Evolutionary conservation across 345 rosid species (phyloP).

Genomic region (Gossypioides kirkii): DNA sequence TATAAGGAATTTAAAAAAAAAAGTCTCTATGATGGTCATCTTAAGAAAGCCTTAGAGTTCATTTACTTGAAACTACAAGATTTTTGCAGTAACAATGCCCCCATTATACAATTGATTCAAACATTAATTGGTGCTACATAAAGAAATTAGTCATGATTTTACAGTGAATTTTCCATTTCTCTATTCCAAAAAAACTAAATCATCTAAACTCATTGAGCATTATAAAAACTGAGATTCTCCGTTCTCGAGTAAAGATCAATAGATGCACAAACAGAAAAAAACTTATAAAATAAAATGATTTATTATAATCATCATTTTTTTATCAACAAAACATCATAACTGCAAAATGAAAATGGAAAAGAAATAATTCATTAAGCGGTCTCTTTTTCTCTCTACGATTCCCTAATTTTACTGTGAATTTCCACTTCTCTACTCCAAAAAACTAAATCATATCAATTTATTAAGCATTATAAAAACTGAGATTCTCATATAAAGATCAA

Average conservation of each 20-base stretch:
- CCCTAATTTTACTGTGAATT: background rate
- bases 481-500: background rate
- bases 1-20: too few species aligned
- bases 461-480: background rate
- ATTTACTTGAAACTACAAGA: background rate
- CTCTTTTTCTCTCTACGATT: background rate
- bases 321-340: background rate
- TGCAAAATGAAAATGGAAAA: background rate
- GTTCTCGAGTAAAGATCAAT: background rate
- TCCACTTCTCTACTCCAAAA: slow-evolving; percentile 1
- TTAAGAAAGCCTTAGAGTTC: background rate
- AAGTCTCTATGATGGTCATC: too few species aligned
- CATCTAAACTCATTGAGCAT: background rate
- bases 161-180: background rate
- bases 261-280: background rate
- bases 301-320: background rate
- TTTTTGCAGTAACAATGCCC: background rate
- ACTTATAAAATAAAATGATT: background rate
- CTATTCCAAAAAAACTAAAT: background rate
- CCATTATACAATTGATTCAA: background rate
- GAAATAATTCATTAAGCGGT: background rate
- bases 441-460: background rate
- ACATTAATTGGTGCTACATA: background rate
- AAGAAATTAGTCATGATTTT: background rate
- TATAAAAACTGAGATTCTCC: background rate